phyloP scores from a whole-genome alignment of 2,329 filamentous ascomycete genomes.

The Arachnopeziza araneosa region DNA sequence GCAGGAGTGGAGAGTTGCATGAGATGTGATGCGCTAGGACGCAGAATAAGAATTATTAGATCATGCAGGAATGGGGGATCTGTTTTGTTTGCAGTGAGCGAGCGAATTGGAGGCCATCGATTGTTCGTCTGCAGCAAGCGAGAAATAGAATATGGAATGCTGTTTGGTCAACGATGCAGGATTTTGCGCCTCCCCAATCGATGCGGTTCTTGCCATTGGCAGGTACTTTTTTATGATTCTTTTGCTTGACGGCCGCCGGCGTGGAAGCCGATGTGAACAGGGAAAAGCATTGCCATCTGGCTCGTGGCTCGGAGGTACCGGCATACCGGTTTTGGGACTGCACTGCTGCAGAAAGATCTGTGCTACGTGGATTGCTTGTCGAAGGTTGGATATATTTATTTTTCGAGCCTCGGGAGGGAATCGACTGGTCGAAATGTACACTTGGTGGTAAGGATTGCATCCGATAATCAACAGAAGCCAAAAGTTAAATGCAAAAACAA shows the following conservation, averaged over 20 bases:
- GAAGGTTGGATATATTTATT: background rate
- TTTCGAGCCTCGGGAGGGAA: background rate
- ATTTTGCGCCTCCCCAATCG: background rate
- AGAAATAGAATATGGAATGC: background rate
- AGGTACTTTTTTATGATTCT: background rate
- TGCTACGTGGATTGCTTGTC: background rate
- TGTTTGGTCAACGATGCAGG: background rate
- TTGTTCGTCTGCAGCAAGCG: too few relatives aligned
- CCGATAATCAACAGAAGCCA: background rate
- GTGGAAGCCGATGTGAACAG: background rate
- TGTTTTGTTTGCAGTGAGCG: background rate
- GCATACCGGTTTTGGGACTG: background rate
- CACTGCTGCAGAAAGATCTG: background rate
- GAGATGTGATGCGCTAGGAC: background rate
- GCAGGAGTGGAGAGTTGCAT: background rate
- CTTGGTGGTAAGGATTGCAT: background rate
- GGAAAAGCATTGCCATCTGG: background rate
- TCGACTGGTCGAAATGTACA: background rate
- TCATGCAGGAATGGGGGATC: background rate
- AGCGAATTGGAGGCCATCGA: background rate
- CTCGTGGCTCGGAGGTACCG: background rate
- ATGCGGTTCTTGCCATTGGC: background rate
- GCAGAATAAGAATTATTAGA: background rate
- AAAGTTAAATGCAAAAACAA: background rate
- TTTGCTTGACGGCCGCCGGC: too few relatives aligned